A percentile compares a stretch with the other conserved stretches of the same genome.
Conservation (phyloP, 2,329 filamentous ascomycete genomes). For the Ceratocystis variospora region DNA sequence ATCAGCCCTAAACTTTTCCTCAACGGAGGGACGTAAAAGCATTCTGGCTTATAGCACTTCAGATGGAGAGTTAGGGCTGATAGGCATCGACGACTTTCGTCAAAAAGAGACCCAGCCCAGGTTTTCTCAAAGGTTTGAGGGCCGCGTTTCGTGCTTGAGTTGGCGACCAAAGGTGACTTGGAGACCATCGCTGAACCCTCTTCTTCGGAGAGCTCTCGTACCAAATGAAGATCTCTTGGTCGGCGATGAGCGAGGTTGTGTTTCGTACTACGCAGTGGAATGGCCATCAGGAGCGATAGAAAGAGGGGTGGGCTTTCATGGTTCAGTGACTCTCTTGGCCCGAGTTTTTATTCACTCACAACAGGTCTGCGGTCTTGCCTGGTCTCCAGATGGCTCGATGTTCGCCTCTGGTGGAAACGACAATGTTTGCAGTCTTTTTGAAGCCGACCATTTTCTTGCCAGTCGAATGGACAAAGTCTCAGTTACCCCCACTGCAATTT, state of each 20-base stretch:
- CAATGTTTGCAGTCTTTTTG: slow-evolving; percentile 73
- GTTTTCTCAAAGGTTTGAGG: slow-evolving; percentile 51
- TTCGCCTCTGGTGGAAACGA: slow-evolving; percentile 91
- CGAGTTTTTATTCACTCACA: slow-evolving; percentile 68
- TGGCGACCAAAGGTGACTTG: slow-evolving; percentile 55
- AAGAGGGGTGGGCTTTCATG: slow-evolving; percentile 54
- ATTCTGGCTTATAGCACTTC: slow-evolving; percentile 79
- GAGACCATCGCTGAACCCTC: slow-evolving; percentile 39
- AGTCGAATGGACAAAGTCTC: slow-evolving; percentile 12
- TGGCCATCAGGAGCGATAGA: slow-evolving; percentile 60
- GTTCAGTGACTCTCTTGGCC: slow-evolving; percentile 62
- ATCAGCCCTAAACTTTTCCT: slow-evolving; percentile 85
- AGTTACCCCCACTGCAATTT: slow-evolving; percentile 5
- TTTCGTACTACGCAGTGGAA: slow-evolving; percentile 83
- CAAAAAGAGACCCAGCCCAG: slow-evolving; percentile 47
- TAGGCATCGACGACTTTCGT: slow-evolving; percentile 37
- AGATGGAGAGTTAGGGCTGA: slow-evolving; percentile 60
- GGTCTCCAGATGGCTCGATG: slow-evolving; percentile 60
- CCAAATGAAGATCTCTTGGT: slow-evolving; percentile 72
- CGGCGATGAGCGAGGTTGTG: slow-evolving; percentile 66
- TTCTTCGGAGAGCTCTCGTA: slow-evolving; percentile 37
- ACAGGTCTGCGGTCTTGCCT: slow-evolving; percentile 86
- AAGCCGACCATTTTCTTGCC: slow-evolving; percentile 45
- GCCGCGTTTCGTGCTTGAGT: slow-evolving; percentile 62
- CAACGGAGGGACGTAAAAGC: slow-evolving; percentile 54